Percentiles rank a stretch among this genome's conserved stretches.
Conservation (phyloP, 2,329 filamentous ascomycete genomes). For the Penicillium sp. region DNA sequence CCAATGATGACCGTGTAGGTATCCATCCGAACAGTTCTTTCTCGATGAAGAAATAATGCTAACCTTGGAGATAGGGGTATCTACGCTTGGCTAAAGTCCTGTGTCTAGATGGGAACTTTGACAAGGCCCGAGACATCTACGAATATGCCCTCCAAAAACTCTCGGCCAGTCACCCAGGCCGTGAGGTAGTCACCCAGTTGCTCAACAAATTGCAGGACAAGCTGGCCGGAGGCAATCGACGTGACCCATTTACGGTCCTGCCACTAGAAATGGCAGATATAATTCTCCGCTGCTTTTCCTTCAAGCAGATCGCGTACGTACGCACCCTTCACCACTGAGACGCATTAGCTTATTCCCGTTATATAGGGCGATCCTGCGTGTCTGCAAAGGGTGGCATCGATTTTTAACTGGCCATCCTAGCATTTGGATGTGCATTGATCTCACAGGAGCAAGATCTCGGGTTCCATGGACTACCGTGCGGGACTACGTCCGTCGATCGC, state of each 20-base stretch:
- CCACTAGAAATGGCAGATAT: conserved; percentile 54
- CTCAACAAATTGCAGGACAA: conserved; percentile 49
- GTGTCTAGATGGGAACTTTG: conserved; percentile 45
- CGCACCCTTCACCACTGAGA: background rate
- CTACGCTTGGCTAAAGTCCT: conserved; percentile 25
- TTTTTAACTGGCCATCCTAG: conserved; percentile 47
- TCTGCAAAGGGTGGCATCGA: conserved; percentile 55
- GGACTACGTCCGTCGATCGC: conserved; percentile 36
- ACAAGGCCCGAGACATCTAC: conserved; percentile 54
- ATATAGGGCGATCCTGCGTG: conserved; percentile 47
- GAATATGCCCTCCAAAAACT: conserved; percentile 54
- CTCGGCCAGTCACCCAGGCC: conserved; percentile 34
- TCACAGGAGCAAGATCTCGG: conserved; percentile 44
- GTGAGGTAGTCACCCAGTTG: conserved; percentile 34
- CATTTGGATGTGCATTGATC: conserved; percentile 54
- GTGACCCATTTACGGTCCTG: conserved; percentile 52
- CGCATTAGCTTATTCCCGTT: background rate
- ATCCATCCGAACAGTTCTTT: too few relatives aligned
- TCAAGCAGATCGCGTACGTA: conserved; percentile 49
- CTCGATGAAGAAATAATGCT: background rate
- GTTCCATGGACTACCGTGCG: conserved; percentile 41
- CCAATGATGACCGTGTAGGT: conserved; percentile 50
- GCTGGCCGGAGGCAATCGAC: conserved; percentile 38
- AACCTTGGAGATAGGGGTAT: conserved; percentile 1
- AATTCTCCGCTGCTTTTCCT: conserved; percentile 51